Percentiles rank a stretch among this genome's conserved stretches.
These are phyloP conservation scores for Penicillium odoratum DNA, from an alignment of 495 filamentous ascomycete species.

Conservation along the genomic window DNA sequence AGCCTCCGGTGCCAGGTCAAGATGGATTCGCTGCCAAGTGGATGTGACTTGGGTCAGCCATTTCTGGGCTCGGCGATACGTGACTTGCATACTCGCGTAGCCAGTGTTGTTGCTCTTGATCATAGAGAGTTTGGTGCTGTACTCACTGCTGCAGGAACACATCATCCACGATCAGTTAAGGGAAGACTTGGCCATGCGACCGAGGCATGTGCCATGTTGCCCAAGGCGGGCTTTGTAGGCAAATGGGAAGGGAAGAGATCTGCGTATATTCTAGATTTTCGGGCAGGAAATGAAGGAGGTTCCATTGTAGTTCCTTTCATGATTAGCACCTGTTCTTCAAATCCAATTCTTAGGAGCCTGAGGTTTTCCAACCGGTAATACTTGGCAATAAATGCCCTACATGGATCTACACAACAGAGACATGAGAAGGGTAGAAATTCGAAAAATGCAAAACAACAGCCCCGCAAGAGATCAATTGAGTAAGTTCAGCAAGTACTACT, in stretches of 20 bases:
- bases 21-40: neutral
- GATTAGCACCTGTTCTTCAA: no score
- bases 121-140: neutral
- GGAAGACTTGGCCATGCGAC: constrained; percentile 30
- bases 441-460: no score
- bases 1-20: neutral
- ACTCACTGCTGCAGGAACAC: constrained; percentile 19
- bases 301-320: no score
- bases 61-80: neutral
- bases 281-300: no score
- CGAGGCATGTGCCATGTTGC: constrained; percentile 22
- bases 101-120: neutral
- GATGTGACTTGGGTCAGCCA: neutral
- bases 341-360: no score
- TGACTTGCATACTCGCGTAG: neutral
- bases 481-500: no score
- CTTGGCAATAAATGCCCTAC: no score
- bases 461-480: no score
- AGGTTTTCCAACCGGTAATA: no score
- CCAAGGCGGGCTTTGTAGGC: neutral
- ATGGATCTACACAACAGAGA: no score
- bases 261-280: neutral
- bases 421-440: no score
- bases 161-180: constrained; percentile 16
- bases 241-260: neutral